Conservation (phyloP, 345 rosid genomes). For the Citrus glauca region DNA sequence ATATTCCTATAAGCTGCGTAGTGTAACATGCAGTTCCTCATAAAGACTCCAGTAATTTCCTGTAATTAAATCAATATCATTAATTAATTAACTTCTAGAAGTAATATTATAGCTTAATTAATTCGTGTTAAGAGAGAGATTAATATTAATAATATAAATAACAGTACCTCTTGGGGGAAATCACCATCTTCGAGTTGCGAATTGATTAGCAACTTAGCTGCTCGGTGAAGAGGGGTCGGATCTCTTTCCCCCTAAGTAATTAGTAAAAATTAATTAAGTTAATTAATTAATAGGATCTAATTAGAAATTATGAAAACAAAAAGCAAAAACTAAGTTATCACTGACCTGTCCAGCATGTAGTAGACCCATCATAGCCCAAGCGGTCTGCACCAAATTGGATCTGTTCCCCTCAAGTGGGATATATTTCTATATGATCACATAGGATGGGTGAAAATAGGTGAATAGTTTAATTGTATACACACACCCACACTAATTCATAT, state of each 20-base stretch:
- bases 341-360: constrained; percentile 44
- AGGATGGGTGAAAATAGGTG: too few relatives aligned
- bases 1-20: background rate
- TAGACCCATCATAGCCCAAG: constrained; percentile 42
- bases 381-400: constrained; percentile 40
- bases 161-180: constrained; percentile 54
- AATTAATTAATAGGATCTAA: too few relatives aligned
- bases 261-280: background rate
- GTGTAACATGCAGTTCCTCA: constrained; percentile 8
- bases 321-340: background rate
- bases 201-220: constrained; percentile 59
- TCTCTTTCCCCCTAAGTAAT: constrained; percentile 45
- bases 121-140: too few relatives aligned
- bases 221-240: constrained; percentile 52
- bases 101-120: too few relatives aligned
- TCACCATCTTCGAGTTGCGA: constrained; percentile 61
- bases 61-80: background rate
- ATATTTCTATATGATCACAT: constrained; percentile 18
- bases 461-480: too few relatives aligned
- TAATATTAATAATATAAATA: too few relatives aligned
- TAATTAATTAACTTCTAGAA: background rate
- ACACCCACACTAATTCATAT: too few relatives aligned
- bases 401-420: constrained; percentile 39
- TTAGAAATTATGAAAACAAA: constrained; percentile 4
- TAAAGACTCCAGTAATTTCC: constrained; percentile 3